These are phyloP conservation scores for Aureobasidium lini DNA, from an alignment of 2,329 filamentous ascomycete genomes.

Conservation along the genomic window DNA sequence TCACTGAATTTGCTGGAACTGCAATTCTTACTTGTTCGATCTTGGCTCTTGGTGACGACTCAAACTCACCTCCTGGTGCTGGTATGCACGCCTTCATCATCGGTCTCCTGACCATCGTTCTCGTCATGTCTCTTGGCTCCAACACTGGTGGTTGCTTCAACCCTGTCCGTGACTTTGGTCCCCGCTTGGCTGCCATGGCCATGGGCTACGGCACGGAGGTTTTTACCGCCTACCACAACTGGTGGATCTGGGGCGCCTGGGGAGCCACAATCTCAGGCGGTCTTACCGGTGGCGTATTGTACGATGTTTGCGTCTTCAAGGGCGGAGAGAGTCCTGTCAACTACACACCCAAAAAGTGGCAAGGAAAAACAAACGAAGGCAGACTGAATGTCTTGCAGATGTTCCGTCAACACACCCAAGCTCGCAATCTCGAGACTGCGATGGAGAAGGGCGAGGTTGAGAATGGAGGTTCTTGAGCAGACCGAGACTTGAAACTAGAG, in stretches of 20 bases:
- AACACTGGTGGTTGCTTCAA: conserved; percentile 45
- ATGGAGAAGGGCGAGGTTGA: conserved; percentile 11
- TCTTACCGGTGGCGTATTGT: conserved; percentile 39
- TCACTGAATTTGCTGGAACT: conserved; percentile 32
- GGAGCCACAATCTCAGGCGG: conserved; percentile 35
- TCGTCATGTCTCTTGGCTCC: conserved; percentile 36
- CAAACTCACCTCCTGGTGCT: conserved; percentile 32
- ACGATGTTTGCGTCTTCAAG: conserved; percentile 46
- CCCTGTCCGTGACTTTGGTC: conserved; percentile 45
- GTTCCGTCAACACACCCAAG: conserved; percentile 12
- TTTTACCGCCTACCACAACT: conserved; percentile 30
- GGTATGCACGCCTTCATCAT: conserved; percentile 47
- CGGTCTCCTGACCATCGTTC: conserved; percentile 34
- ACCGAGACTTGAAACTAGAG: not conserved
- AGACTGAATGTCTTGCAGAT: conserved; percentile 17
- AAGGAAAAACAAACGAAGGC: conserved; percentile 19
- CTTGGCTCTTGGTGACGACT: conserved; percentile 28
- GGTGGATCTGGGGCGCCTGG: conserved; percentile 43
- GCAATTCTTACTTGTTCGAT: conserved; percentile 35
- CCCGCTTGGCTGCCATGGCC: conserved; percentile 39
- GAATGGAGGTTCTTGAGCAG: conserved; percentile 3
- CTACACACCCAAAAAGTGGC: conserved; percentile 32
- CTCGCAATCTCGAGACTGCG: not conserved
- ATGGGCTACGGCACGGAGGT: conserved; percentile 36
- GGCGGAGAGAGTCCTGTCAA: conserved; percentile 45